Conservation (phyloP, 2,329 filamentous ascomycete species). For the Magnaporthales sp. region DNA sequence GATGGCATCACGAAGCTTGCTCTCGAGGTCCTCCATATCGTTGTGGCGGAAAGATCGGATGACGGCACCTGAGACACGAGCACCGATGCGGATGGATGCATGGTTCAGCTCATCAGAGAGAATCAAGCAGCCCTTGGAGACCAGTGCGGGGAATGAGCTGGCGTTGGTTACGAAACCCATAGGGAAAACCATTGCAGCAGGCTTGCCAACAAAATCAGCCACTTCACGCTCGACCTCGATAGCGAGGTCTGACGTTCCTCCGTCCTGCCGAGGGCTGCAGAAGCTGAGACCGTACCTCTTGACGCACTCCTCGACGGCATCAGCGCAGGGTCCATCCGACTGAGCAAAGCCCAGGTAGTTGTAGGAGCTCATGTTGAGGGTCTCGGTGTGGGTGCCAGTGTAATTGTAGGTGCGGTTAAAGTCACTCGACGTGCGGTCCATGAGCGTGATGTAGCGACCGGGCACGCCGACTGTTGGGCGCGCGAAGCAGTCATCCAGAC, state of each 20-base stretch:
- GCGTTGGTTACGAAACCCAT: slow-evolving; percentile 99
- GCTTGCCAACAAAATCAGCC: slow-evolving; percentile 88
- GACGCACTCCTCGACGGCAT: slow-evolving; percentile 79
- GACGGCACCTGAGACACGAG: slow-evolving; percentile 87
- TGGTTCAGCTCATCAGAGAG: slow-evolving; percentile 98
- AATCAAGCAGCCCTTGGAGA: slow-evolving; percentile 86
- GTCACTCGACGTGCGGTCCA: slow-evolving; percentile 85
- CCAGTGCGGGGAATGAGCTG: slow-evolving; percentile 82
- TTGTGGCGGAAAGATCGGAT: slow-evolving; percentile 98
- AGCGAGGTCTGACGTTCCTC: slow-evolving; percentile 80
- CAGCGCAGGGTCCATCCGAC: slow-evolving; percentile 91
- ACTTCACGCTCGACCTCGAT: slow-evolving; percentile 84
- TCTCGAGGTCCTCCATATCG: slow-evolving; percentile 82
- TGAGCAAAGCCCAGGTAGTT: slow-evolving; percentile 99
- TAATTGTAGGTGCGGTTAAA: slow-evolving; percentile 86
- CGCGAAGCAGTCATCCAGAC: slow-evolving; percentile 95
- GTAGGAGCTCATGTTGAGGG: slow-evolving; percentile 97
- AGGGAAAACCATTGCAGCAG: slow-evolving; percentile 91
- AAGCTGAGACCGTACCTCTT: slow-evolving; percentile 78
- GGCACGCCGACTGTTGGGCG: slow-evolving; percentile 88
- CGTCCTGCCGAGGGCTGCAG: slow-evolving; percentile 73
- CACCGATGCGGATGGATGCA: slow-evolving; percentile 91
- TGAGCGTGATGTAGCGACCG: slow-evolving; percentile 83
- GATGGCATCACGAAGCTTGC: slow-evolving; percentile 80
- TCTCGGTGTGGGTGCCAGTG: slow-evolving; percentile 86